Conservation (phyloP, 2,329 filamentous ascomycete species). For the Iodosphaeria phyllophila region DNA sequence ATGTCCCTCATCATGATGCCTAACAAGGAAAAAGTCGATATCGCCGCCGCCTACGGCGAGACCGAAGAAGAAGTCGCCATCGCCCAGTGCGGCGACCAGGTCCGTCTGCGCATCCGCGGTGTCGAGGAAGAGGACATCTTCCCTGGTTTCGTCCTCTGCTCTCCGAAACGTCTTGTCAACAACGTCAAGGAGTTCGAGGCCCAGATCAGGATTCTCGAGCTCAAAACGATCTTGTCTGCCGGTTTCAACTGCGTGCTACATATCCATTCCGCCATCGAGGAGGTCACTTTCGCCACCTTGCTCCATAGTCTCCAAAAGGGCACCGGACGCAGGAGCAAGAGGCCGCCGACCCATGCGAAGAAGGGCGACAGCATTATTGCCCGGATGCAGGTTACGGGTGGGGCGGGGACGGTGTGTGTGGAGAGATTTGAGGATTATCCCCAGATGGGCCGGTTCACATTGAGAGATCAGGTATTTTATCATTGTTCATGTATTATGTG, state of each 20-base stretch:
- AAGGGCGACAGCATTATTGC: slow-evolving; percentile 74
- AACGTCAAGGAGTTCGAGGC: slow-evolving; percentile 82
- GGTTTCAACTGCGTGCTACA: slow-evolving; percentile 98
- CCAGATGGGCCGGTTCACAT: slow-evolving; percentile 78
- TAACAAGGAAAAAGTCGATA: slow-evolving; percentile 63
- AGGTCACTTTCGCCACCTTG: slow-evolving; percentile 77
- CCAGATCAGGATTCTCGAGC: slow-evolving; percentile 84
- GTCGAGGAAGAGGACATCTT: slow-evolving; percentile 95
- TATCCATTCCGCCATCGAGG: slow-evolving; percentile 92
- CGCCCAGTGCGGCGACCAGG: slow-evolving; percentile 84
- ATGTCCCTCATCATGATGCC: slow-evolving; percentile 87
- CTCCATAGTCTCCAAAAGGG: slow-evolving; percentile 93
- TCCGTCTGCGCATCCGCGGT: slow-evolving; percentile 78
- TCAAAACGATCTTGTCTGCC: slow-evolving; percentile 84
- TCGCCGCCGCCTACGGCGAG: slow-evolving; percentile 81
- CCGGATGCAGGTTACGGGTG: slow-evolving; percentile 69
- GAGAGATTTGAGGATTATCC: slow-evolving; percentile 93
- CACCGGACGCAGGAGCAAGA: slow-evolving; percentile 83
- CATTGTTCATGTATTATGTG: slow-evolving; percentile 8
- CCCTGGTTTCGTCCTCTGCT: slow-evolving; percentile 91
- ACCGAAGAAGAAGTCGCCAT: slow-evolving; percentile 77
- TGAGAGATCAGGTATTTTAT: slow-evolving; percentile 59
- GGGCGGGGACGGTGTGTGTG: slow-evolving; percentile 73
- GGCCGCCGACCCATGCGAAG: slow-evolving; percentile 79
- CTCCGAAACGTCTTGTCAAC: slow-evolving; percentile 82